phyloP scores from a whole-genome alignment of 495 filamentous ascomycete genomes.

The Neurospora discreta region DNA sequence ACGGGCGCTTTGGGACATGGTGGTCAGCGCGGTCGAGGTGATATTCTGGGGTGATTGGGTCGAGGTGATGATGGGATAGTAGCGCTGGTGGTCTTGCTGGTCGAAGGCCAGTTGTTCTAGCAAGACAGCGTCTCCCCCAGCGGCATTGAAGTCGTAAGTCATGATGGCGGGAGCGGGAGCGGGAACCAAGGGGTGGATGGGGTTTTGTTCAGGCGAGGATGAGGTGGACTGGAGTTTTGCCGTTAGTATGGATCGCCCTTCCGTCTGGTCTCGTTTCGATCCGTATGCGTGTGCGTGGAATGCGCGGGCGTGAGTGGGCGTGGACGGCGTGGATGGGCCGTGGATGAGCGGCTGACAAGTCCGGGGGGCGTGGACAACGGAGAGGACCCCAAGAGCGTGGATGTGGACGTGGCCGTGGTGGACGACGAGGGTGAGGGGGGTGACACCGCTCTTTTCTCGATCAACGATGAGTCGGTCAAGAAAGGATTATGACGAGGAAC shows the following conservation, averaged over 20 bases:
- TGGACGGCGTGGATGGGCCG: background rate
- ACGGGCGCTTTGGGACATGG: conserved; percentile 28
- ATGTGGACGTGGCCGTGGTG: conserved; percentile 12
- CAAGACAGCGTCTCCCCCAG: conserved; percentile 38
- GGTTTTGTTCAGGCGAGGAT: conserved; percentile 4
- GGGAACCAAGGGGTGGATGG: conserved; percentile 9
- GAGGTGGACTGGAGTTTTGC: conserved; percentile 20
- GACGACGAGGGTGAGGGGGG: conserved; percentile 7
- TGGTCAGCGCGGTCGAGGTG: conserved; percentile 32
- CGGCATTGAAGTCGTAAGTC: conserved; percentile 45
- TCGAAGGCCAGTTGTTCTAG: conserved; percentile 44
- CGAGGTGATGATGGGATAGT: conserved; percentile 30
- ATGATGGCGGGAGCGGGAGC: conserved; percentile 29
- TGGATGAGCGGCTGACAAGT: background rate
- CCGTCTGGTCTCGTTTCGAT: background rate
- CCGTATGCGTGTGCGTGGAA: background rate
- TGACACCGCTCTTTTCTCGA: conserved; percentile 30
- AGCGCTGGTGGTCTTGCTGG: conserved; percentile 34
- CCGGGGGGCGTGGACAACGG: background rate
- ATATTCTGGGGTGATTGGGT: conserved; percentile 32
- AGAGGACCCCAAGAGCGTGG: background rate
- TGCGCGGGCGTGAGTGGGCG: background rate
- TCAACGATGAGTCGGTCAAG: conserved; percentile 24
- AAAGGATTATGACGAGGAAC: conserved; percentile 20
- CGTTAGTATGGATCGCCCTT: conserved; percentile 10